These are phyloP conservation scores for Citeromyces siamensis DNA, from an alignment of 1,139 yeast genomes.

Conservation along the genomic window DNA sequence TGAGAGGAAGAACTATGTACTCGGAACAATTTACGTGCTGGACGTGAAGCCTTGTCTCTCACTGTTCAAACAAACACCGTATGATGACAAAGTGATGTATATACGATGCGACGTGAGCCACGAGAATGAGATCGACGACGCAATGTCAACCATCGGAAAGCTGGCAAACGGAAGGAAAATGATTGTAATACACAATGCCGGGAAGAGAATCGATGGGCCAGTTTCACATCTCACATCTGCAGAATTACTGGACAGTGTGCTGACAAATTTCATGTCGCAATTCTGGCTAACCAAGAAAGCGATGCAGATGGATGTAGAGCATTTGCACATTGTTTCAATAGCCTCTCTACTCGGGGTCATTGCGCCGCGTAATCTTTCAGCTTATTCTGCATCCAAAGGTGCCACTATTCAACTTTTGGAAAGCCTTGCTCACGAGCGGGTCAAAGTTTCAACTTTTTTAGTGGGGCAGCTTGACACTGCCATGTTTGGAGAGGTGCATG, in stretches of 20 bases:
- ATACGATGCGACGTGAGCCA: constrained; percentile 26
- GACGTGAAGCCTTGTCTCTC: constrained; percentile 4
- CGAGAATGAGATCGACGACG: constrained; percentile 19
- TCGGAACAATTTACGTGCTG: constrained; percentile 5
- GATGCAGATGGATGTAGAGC: constrained; percentile 19
- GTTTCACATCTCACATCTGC: constrained; percentile 24
- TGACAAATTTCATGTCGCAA: constrained; percentile 47
- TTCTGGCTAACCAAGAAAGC: constrained; percentile 34
- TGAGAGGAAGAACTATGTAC: neutral
- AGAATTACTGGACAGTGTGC: constrained; percentile 26
- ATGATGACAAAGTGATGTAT: constrained; percentile 6
- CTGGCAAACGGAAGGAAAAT: constrained; percentile 21
- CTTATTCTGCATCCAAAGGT: constrained; percentile 58
- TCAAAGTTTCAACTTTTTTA: constrained; percentile 29
- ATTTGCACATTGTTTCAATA: constrained; percentile 45
- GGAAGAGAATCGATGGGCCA: constrained; percentile 38
- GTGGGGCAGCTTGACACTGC: constrained; percentile 59
- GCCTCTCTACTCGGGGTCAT: constrained; percentile 62
- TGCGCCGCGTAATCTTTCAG: constrained; percentile 56
- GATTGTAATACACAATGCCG: constrained; percentile 66
- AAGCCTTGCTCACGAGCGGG: constrained; percentile 36
- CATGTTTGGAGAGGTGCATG: constrained; percentile 51
- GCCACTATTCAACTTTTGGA: constrained; percentile 49
- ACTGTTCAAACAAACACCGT: too few relatives aligned
- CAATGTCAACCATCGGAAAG: constrained; percentile 12